phyloP scores from a whole-genome alignment of 805 yeast genomes.

The Wickerhamomyces chambardii region DNA sequence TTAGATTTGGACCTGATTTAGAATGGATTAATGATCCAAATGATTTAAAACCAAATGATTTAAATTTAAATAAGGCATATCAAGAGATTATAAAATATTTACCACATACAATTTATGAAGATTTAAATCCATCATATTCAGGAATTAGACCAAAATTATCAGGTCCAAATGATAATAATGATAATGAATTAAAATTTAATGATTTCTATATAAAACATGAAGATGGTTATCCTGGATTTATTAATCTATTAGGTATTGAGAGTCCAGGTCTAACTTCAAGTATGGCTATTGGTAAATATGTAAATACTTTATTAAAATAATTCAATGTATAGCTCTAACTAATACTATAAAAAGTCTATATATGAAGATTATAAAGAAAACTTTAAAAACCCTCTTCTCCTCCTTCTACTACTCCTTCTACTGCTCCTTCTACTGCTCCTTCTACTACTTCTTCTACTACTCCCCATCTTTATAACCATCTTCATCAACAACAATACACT shows the following conservation, averaged over 20 bases:
- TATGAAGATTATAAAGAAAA: no score
- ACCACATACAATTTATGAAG: conserved; percentile 43
- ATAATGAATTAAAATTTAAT: no score
- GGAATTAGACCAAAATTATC: conserved; percentile 80
- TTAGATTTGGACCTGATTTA: conserved; percentile 83
- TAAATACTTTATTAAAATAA: no score
- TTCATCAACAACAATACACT: no score
- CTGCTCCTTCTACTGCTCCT: no score
- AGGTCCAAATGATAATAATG: conserved; percentile 28
- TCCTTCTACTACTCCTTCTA: no score
- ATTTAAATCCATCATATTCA: conserved; percentile 57
- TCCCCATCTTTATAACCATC: no score
- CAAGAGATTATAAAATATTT: conserved; percentile 53
- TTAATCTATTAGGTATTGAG: conserved; percentile 77
- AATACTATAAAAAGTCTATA: no score
- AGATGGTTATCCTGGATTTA: conserved; percentile 65
- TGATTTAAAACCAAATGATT: conserved; percentile 38
- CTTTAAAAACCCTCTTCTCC: no score
- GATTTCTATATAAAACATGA: conserved; percentile 73
- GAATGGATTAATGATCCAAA: conserved; percentile 57
- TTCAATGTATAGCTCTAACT: no score
- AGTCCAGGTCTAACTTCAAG: conserved; percentile 85
- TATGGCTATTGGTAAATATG: conserved; percentile 77
- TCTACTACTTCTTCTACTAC: no score
- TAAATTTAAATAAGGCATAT: conserved; percentile 45